phyloP scores from a whole-genome alignment of 371 early-diverging fungal genomes.

The Mucor irregularis region DNA sequence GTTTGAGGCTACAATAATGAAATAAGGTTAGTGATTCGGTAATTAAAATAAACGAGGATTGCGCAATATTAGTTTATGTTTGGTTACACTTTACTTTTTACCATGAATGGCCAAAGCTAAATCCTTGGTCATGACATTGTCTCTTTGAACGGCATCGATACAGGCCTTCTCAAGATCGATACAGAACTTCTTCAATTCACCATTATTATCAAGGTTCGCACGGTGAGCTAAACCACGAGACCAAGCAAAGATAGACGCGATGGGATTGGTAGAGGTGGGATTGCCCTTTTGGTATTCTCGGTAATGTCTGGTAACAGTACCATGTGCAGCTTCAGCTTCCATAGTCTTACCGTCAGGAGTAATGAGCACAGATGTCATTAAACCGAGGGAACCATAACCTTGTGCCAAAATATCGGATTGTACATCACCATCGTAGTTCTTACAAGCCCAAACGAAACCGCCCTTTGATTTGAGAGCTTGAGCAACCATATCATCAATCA shows the following conservation, averaged over 20 bases:
- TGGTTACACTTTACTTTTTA: constrained; percentile 40
- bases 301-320: constrained; percentile 95
- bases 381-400: constrained; percentile 83
- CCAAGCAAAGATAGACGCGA: constrained; percentile 94
- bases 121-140: constrained; percentile 93
- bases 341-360: constrained; percentile 90
- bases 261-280: constrained; percentile 89
- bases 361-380: constrained; percentile 92
- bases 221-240: constrained; percentile 90
- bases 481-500: constrained; percentile 97
- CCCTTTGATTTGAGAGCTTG: constrained; percentile 91
- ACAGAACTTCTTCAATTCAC: constrained; percentile 67
- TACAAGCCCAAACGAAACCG: constrained; percentile 92
- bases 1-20: constrained; percentile 45
- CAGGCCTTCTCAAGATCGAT: constrained; percentile 81
- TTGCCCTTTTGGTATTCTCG: constrained; percentile 91
- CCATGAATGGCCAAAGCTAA: constrained; percentile 84
- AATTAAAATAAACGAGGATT: constrained; percentile 6
- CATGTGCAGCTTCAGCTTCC: constrained; percentile 95
- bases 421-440: constrained; percentile 94
- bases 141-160: constrained; percentile 77
- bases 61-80: constrained; percentile 3
- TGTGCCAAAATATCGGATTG: constrained; percentile 93
- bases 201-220: constrained; percentile 83
- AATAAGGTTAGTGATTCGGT: constrained; percentile 5